Evolutionary conservation across 306 rosid species (phyloP), one percentile per base, ranked within the genome.

Genomic region (Urtica urens): DNA sequence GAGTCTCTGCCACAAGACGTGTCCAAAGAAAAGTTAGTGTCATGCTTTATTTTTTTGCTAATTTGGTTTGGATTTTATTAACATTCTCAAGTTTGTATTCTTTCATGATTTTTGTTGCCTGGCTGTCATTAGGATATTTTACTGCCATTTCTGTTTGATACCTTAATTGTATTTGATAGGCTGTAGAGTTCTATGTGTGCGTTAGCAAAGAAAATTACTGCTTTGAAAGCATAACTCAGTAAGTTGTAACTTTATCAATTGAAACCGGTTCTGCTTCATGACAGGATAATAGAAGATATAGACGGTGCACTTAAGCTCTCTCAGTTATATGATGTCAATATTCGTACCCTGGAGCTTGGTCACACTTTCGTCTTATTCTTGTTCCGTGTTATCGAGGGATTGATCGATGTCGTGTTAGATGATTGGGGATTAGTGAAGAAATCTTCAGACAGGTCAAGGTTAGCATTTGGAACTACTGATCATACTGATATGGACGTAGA

Each of bases 341-440:
- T n/a, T 39, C 60, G 3, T 18, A 49, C 57, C 60, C 44, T 74
- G 73, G 90, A 79, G 69, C 53, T 74, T 38, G 90, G 94, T 41
- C 88, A 77, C 48, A 73, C 64, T 3, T 67, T 69, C 30, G 77
- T 83, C 56, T 58, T 79, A 60, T 80, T 83, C 74, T 66, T 79
- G 46, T 70, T 64, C 63, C 62, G 52, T 57, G 42, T 72, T 15
- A 11, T 77, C 22, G 41, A 46, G 38, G 44, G 72, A 51, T 57
- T 79, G 69, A 75, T 83, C 47, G 94, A 79, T 60, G 59, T 60
- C 67, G 53, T 77, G 20, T 47, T 77, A 28, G 47, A 23, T 39
- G 94, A 83, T 52, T 83, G 82, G 84, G 87, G 74, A n/a, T 60
- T 64, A 38, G 71, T 51, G 20, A 57, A 45, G 64, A 55, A 54